These are phyloP conservation scores for Calonectria hawksworthii DNA, from an alignment of 2,329 filamentous ascomycete species.

Conservation along the genomic window DNA sequence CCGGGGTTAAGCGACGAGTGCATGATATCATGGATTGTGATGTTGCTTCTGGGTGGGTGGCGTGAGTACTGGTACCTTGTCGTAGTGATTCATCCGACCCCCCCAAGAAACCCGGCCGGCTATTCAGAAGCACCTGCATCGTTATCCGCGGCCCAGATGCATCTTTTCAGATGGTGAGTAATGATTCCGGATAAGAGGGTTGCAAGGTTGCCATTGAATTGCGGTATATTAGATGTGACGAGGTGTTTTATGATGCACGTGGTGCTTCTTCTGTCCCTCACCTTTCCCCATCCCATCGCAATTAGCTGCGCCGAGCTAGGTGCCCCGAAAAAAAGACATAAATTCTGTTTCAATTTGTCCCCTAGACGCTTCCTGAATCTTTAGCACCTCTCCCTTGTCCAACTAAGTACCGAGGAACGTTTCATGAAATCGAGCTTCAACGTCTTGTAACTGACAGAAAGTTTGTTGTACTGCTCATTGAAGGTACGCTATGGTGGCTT, in stretches of 20 bases:
- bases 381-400: background rate
- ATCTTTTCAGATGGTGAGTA: background rate
- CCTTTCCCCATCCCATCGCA: background rate
- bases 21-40: conserved; percentile 29
- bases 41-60: conserved; percentile 1
- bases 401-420: too few relatives aligned
- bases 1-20: conserved; percentile 33
- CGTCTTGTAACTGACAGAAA: background rate
- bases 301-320: background rate
- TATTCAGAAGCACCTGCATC: background rate
- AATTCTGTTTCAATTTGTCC: background rate
- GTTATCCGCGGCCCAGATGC: background rate
- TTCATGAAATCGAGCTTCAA: background rate
- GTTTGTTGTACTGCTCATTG: background rate
- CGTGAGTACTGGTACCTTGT: conserved; percentile 21
- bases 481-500: conserved; percentile 24
- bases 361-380: background rate
- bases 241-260: conserved; percentile 14
- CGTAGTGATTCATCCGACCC: background rate
- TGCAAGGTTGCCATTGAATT: background rate
- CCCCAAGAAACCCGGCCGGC: conserved; percentile 24
- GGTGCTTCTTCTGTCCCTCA: background rate
- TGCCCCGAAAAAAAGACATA: background rate
- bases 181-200: background rate
- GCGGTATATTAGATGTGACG: conserved; percentile 25